These are phyloP conservation scores for Sclerospora graminicola DNA, from an alignment of 352 stramenopile genomes.

Conservation along the genomic window DNA sequence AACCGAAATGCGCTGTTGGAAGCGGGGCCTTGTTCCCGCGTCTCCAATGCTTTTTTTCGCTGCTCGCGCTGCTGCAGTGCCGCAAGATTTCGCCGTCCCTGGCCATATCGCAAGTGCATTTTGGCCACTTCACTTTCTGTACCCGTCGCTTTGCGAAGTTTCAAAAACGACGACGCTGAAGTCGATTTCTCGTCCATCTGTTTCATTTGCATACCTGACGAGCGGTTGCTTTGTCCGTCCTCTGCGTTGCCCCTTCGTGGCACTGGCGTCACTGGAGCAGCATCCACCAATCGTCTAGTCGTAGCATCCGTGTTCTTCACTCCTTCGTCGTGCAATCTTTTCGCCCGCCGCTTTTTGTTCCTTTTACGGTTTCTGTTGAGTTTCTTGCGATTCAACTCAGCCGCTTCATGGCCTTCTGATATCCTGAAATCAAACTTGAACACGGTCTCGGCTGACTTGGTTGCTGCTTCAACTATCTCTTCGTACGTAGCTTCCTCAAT, in stretches of 20 bases:
- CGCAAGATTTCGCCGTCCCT: conserved; percentile 40
- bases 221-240: conserved; percentile 7
- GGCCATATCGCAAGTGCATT: conserved; percentile 64
- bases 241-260: conserved; percentile 11
- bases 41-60: conserved; percentile 13
- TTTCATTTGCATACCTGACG: not conserved
- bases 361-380: conserved; percentile 23
- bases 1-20: conserved; percentile 20
- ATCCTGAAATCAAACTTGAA: conserved; percentile 49
- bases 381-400: conserved; percentile 4
- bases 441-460: conserved; percentile 18
- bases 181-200: not conserved
- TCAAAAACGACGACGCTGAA: conserved; percentile 33
- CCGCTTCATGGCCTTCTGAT: not conserved
- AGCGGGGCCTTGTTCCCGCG: not conserved
- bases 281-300: not conserved
- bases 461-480: conserved; percentile 18
- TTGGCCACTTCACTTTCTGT: conserved; percentile 56
- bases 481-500: conserved; percentile 23
- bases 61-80: conserved; percentile 40
- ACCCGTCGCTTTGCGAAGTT: conserved; percentile 46
- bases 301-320: not conserved
- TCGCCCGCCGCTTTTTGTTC: conserved; percentile 13
- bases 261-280: conserved; percentile 4
- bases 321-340: conserved; percentile 1